phyloP scores from a whole-genome alignment of 1,139 yeast genomes.

The Magnusiomyces tetraspermus region DNA sequence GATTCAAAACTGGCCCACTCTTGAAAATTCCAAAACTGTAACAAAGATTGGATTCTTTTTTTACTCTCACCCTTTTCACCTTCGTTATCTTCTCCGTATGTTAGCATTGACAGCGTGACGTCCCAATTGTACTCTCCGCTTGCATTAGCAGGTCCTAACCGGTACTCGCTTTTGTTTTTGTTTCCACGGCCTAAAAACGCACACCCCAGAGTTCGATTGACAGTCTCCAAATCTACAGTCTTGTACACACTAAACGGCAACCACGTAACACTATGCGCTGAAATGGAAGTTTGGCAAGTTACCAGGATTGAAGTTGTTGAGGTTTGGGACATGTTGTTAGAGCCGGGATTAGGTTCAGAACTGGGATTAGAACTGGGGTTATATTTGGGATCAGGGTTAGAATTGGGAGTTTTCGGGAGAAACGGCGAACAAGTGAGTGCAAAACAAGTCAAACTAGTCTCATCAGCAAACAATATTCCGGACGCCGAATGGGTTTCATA shows the following conservation, averaged over 20 bases:
- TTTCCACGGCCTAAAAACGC: conserved; percentile 7
- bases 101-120: no score
- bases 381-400: no score
- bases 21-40: not conserved
- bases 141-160: no score
- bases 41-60: not conserved
- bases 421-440: conserved; percentile 10
- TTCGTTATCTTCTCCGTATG: no score
- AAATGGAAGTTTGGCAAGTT: no score
- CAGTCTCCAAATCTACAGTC: conserved; percentile 1
- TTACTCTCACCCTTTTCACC: no score
- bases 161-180: not conserved
- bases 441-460: conserved; percentile 5
- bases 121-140: no score
- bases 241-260: conserved; percentile 4
- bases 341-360: not conserved
- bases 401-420: not conserved
- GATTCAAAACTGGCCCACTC: not conserved
- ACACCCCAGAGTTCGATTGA: conserved; percentile 3
- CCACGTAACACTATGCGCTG: no score
- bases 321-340: no score
- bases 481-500: conserved; percentile 13
- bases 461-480: conserved; percentile 7
- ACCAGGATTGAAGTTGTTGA: no score
- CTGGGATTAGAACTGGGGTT: no score